Base-by-base conservation (phyloP, 169 alveolate genomes). In the Babesia bovis region DNA sequence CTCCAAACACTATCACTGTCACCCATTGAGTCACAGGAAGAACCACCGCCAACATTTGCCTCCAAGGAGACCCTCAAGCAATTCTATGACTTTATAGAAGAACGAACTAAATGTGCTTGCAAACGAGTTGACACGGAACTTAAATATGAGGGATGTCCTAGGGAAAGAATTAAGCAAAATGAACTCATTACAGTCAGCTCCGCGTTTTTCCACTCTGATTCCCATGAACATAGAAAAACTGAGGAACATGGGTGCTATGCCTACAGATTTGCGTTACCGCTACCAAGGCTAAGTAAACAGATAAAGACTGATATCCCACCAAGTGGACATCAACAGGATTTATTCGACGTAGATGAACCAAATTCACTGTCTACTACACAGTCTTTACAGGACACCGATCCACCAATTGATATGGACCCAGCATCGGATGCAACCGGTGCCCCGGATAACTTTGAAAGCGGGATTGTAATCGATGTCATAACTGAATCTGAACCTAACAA, bases 361-460 rank as follows among this genome's bases (percentile, higher is more conserved):
- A 19, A 19, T 12, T 17, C 32, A 17, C 9, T 19, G 19, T 47
- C 32, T 19, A 12, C 19, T 17, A 47, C 26, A 19, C 32, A 12
- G 6, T 19, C 19, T 17, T 25, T 25, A 12, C 9, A 21, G 9
- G 40, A 52, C 4, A 23, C 60, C 9, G 35, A 52, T 21, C 15
- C 60, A 21, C 66, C 66, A n/a, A 56, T 56, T 4, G 66, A 30
- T 6, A 13, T 56, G 66, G 66, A 56, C 9, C 66, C 66, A 2
- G 66, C n/a, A 0, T 56, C 66, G 5, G 19, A 33, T 3, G 26
- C 42, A 4, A 45, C 36, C 7, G 26, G 23, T 2, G 12, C 41
- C 57, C 13, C 38, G 15, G 60, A 63, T 21, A 63, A 63, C 61
- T 63, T 63, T 50, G 73, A 63, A 41, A 19, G 38, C 19, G 73